Evolutionary conservation across 352 stramenopile genomes (phyloP), one percentile per base, ranked within the genome.

Genomic region (Phytopythium chamaehyphon): DNA sequence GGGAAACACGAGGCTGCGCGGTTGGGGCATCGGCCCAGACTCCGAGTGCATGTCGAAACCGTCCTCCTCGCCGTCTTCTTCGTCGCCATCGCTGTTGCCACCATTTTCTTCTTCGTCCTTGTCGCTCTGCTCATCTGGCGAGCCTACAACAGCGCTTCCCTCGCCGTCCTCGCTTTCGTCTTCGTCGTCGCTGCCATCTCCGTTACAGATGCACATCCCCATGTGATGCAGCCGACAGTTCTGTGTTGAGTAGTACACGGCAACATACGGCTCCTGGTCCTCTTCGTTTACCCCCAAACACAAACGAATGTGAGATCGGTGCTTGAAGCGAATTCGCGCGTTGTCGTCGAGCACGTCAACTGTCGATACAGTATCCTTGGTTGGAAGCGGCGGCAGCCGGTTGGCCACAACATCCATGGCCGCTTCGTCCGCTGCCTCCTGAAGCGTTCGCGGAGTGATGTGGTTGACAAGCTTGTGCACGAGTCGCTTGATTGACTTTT

Each of bases 171-270:
- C 45, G 18, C 28, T 40, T 12, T 71, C 44, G 26, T 66, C 55
- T 16, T 71, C 55, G n/a, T 51, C 63, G 18, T 61, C 61, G 12
- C 58, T 52, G 21, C 51, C 61, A n/a, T 56, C 57, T 21, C 55
- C 61, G 8, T 59, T 51, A 37, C 83, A 94, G n/a, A 64, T 76
- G 60, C 84, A 95, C 22, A 79, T 18, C 0, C 80, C 82, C 84
- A 95, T 95, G 65, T 95, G 84, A 65, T 95, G 84, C 47, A 65
- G 46, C 40, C 82, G 68, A 54, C 84, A 95, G 57, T 95, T 95
- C 46, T 70, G 52, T 36, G 80, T 54, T 52, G 82, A 90, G 55
- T 86, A 83, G 55, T 88, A 86, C 4, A 93, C 55, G 0, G 77
- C 69, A 51, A 90, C 71, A 48, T 82, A 73, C 21, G 76, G 61